Conservation (phyloP, 495 filamentous ascomycete species). For the Talaromyces ruber region DNA sequence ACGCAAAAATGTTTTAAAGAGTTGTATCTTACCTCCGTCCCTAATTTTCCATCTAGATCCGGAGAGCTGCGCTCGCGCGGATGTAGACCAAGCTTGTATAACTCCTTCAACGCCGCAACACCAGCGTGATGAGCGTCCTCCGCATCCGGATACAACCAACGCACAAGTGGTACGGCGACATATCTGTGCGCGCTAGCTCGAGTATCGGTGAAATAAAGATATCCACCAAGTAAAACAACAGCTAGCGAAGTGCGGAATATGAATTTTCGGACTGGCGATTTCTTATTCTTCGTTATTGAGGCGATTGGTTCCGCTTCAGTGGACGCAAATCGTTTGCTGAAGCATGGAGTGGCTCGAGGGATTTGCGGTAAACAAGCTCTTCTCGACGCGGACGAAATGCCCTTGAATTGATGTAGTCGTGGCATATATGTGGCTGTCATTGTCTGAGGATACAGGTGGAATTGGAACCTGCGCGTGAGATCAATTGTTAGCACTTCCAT, state of each 20-base stretch:
- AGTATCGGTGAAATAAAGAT: conserved; percentile 83
- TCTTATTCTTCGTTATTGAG: conserved; percentile 15
- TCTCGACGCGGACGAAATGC: neutral
- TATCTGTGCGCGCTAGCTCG: conserved; percentile 78
- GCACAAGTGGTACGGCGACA: conserved; percentile 64
- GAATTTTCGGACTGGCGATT: conserved; percentile 27
- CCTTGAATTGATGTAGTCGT: neutral
- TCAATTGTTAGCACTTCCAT: neutral
- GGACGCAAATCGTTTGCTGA: conserved; percentile 2
- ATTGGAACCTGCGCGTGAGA: neutral
- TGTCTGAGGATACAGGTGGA: neutral
- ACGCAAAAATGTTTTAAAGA: neutral
- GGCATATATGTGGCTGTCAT: neutral
- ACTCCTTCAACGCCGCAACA: conserved; percentile 47
- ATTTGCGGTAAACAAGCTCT: neutral
- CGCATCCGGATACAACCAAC: conserved; percentile 67
- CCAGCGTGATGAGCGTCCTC: conserved; percentile 85
- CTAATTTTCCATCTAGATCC: conserved; percentile 41
- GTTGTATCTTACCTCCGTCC: conserved; percentile 36
- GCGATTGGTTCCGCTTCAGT: neutral
- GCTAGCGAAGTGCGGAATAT: conserved; percentile 49
- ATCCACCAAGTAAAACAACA: conserved; percentile 43
- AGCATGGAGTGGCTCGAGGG: neutral
- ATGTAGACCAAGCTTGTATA: conserved; percentile 50
- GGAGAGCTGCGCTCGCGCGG: conserved; percentile 64